These are phyloP conservation scores for Curvularia sp. DNA, from an alignment of 2,329 filamentous ascomycete genomes.

Conservation along the genomic window DNA sequence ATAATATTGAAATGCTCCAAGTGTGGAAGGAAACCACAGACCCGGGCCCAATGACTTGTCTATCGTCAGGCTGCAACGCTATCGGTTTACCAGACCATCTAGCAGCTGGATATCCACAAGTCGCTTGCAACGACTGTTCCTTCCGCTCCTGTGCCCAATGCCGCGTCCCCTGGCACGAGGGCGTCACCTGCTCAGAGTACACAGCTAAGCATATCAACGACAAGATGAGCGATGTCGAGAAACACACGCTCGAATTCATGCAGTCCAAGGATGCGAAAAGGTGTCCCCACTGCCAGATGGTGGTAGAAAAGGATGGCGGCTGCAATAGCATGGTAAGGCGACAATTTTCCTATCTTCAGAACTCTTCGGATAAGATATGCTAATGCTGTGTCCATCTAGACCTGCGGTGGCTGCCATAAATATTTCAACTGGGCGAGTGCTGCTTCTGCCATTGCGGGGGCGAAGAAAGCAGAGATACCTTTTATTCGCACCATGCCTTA, in stretches of 20 bases:
- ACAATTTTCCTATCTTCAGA: not conserved
- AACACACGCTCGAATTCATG: constrained; percentile 32
- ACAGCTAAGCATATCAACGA: constrained; percentile 24
- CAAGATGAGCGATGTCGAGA: constrained; percentile 33
- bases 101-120: constrained; percentile 36
- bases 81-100: constrained; percentile 25
- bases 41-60: constrained; percentile 24
- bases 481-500: constrained; percentile 3
- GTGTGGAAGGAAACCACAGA: constrained; percentile 27
- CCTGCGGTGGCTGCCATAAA: constrained; percentile 32
- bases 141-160: constrained; percentile 33
- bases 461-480: constrained; percentile 21
- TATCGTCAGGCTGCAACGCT: constrained; percentile 21
- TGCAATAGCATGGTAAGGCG: constrained; percentile 31
- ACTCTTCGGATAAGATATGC: not conserved
- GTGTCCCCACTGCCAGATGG: constrained; percentile 41
- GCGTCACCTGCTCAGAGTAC: constrained; percentile 35
- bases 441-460: constrained; percentile 29
- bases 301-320: constrained; percentile 42
- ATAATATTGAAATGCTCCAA: constrained; percentile 35
- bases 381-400: not conserved
- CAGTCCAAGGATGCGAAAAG: constrained; percentile 35
- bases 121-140: constrained; percentile 30
- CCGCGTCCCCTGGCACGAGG: constrained; percentile 34
- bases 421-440: constrained; percentile 40